phyloP scores from a whole-genome alignment of 768 basidiomycete species.

The Saitozyma sp. region DNA sequence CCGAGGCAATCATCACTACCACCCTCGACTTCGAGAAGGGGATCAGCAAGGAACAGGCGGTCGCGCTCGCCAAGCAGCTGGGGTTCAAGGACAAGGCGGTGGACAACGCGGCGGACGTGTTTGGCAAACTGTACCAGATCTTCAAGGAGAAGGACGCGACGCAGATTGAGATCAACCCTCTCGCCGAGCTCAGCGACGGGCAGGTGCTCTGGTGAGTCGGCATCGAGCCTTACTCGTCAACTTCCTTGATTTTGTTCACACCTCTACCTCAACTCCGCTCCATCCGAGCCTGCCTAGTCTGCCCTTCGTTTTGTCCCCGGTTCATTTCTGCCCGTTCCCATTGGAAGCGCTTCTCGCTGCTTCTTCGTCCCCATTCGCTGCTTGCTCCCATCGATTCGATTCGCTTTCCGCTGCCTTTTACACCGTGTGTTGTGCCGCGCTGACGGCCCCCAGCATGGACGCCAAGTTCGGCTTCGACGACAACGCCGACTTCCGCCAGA shows the following conservation, averaged over 20 bases:
- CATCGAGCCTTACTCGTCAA: no score
- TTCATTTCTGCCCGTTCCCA: no score
- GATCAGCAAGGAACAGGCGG: constrained; percentile 68
- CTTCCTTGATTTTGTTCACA: no score
- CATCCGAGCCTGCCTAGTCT: no score
- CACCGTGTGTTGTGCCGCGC: background rate
- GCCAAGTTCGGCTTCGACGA: constrained; percentile 99
- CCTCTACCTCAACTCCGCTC: no score
- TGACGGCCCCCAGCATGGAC: constrained; percentile 73
- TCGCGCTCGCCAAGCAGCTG: constrained; percentile 79
- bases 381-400: background rate
- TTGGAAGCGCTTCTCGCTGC: no score
- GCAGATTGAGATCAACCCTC: constrained; percentile 98
- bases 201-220: constrained; percentile 79
- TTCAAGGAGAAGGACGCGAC: constrained; percentile 99
- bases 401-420: no score
- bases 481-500: constrained; percentile 96
- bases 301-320: no score
- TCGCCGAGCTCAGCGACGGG: constrained; percentile 89
- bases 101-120: constrained; percentile 85
- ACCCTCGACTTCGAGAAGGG: constrained; percentile 84
- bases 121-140: constrained; percentile 89
- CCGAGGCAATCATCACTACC: constrained; percentile 89
- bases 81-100: constrained; percentile 78
- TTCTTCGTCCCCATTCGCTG: no score